These are phyloP conservation scores for Westerdykella sp. DNA, from an alignment of 2,329 filamentous ascomycete species.

Conservation along the genomic window DNA sequence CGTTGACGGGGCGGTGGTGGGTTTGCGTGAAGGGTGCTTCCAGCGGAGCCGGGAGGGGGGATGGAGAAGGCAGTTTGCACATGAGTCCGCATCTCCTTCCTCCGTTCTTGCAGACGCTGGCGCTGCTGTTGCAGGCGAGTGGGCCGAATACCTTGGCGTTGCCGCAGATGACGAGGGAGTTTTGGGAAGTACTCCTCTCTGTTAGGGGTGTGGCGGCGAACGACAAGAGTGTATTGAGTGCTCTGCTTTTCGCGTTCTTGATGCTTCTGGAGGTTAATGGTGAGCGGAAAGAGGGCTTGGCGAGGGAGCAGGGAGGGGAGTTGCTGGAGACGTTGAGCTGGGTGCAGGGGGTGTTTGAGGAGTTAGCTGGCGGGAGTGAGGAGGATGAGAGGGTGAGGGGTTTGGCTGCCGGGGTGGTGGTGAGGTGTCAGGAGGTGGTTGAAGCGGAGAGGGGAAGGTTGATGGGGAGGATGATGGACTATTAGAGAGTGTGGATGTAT, in stretches of 20 bases:
- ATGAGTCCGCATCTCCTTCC: constrained; percentile 70
- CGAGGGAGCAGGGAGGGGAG: constrained; percentile 66
- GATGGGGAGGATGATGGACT: constrained; percentile 59
- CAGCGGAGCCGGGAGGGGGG: constrained; percentile 16
- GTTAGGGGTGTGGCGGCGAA: constrained; percentile 50
- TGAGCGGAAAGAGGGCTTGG: constrained; percentile 63
- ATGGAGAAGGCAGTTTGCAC: constrained; percentile 50
- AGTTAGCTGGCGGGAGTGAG: constrained; percentile 37
- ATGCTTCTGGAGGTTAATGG: constrained; percentile 73
- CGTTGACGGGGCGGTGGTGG: constrained; percentile 74
- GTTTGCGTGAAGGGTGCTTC: constrained; percentile 46
- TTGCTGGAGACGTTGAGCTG: constrained; percentile 84
- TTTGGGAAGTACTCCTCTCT: constrained; percentile 74
- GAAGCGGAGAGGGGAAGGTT: constrained; percentile 73
- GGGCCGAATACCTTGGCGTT: constrained; percentile 73
- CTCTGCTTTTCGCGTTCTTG: constrained; percentile 71
- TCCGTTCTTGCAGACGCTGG: constrained; percentile 79
- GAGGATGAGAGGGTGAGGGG: constrained; percentile 78
- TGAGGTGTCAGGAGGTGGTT: constrained; percentile 73
- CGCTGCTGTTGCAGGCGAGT: constrained; percentile 72
- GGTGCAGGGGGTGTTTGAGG: constrained; percentile 69
- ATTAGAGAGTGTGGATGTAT: constrained; percentile 11
- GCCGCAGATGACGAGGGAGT: constrained; percentile 73
- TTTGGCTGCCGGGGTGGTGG: constrained; percentile 68
- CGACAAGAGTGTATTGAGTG: constrained; percentile 63